Conservation (phyloP, 2,329 filamentous ascomycete genomes). For the Nemania sp. region DNA sequence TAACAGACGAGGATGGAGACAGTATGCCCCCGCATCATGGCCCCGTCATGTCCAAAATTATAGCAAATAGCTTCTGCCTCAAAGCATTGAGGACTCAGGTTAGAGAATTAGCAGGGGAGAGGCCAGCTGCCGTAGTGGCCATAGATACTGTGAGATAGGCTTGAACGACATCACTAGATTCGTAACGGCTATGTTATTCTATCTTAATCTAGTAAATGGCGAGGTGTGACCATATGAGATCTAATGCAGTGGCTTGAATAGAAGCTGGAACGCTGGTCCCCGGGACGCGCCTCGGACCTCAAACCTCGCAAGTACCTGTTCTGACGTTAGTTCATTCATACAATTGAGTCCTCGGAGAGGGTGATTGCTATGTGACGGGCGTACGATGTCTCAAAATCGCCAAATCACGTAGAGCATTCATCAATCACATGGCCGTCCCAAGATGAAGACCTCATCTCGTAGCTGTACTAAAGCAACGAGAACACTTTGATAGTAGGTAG, state of each 20-base stretch:
- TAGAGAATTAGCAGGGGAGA: neutral
- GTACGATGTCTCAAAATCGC: too few species aligned
- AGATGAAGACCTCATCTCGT: too few species aligned
- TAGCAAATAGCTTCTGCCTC: neutral
- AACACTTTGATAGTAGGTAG: too few species aligned
- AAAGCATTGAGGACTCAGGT: neutral
- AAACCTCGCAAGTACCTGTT: neutral
- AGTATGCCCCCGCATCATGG: neutral
- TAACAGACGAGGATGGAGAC: neutral
- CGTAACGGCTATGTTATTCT: slow-evolving; percentile 2
- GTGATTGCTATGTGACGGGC: too few species aligned
- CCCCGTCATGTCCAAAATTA: neutral
- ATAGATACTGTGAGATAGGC: slow-evolving; percentile 9
- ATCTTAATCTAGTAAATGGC: slow-evolving; percentile 6
- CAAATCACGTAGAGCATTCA: too few species aligned
- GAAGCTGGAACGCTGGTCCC: neutral
- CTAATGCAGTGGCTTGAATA: slow-evolving; percentile 7
- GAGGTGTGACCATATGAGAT: slow-evolving; percentile 3
- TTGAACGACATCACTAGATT: slow-evolving; percentile 4
- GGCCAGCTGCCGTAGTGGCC: neutral
- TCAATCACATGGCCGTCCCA: too few species aligned
- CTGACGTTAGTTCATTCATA: neutral
- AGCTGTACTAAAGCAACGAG: too few species aligned
- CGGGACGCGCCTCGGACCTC: neutral
- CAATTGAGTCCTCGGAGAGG: too few species aligned